Conservation (phyloP, 345 rosid genomes). For the Draba incana region DNA sequence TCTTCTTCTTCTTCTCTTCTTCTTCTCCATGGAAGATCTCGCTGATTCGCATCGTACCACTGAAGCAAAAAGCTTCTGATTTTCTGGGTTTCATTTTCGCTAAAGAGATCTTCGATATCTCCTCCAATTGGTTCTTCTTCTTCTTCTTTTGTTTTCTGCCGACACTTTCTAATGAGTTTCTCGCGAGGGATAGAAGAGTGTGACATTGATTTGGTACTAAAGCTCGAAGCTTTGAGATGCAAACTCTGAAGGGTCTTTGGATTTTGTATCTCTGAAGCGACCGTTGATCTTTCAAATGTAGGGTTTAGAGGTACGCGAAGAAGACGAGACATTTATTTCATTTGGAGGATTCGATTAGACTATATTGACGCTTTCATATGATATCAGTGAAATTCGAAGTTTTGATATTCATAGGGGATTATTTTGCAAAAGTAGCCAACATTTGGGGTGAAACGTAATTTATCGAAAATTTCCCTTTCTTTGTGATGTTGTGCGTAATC, state of each 20-base stretch:
- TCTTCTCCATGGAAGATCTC: slow-evolving; percentile 90
- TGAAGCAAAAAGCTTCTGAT: slow-evolving; percentile 59
- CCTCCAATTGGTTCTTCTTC: slow-evolving; percentile 36
- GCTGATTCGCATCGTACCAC: slow-evolving; percentile 72
- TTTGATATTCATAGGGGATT: not conserved
- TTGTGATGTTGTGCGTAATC: too few relatives aligned
- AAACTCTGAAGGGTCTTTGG: not conserved
- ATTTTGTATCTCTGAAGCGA: slow-evolving; percentile 22
- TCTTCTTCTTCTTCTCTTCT: slow-evolving; percentile 20
- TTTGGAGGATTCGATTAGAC: not conserved
- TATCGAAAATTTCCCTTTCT: too few relatives aligned
- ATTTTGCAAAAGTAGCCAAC: not conserved
- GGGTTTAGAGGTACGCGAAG: slow-evolving; percentile 30
- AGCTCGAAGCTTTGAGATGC: slow-evolving; percentile 13
- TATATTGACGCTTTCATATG: not conserved
- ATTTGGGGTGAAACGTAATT: not conserved
- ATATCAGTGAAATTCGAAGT: not conserved
- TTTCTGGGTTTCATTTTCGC: slow-evolving; percentile 49
- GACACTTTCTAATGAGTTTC: slow-evolving; percentile 30
- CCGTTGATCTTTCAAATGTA: slow-evolving; percentile 38
- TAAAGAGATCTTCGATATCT: slow-evolving; percentile 78
- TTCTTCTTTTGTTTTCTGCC: not conserved
- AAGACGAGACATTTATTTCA: slow-evolving; percentile 21
- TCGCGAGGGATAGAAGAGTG: slow-evolving; percentile 18
- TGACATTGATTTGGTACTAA: slow-evolving; percentile 27